Conservation (phyloP, 2,329 filamentous ascomycete genomes). For the Pezicula radicicola region DNA sequence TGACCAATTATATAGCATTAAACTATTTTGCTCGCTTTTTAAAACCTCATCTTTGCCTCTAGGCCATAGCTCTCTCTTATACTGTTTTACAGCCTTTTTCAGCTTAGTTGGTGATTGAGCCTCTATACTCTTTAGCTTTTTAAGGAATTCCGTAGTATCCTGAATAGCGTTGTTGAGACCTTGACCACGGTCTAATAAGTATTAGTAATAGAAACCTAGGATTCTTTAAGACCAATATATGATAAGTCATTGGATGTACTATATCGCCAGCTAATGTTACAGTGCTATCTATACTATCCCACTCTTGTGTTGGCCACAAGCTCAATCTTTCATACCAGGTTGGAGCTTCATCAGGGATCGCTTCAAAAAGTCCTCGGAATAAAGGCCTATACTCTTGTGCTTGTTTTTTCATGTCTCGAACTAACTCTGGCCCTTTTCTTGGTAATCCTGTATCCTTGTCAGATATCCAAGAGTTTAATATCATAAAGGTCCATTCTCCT, state of each 20-base stretch:
- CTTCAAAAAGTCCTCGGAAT: background rate
- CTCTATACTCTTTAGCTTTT: background rate
- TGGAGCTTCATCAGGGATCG: background rate
- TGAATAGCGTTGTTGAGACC: background rate
- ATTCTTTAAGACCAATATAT: too few relatives aligned
- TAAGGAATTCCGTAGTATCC: background rate
- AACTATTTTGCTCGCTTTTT: background rate
- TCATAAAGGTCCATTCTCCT: too few relatives aligned
- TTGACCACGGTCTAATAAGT: background rate
- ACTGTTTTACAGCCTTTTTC: background rate
- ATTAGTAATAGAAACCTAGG: too few relatives aligned
- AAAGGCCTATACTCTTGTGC: background rate
- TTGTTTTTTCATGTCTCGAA: background rate
- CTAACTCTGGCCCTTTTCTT: background rate
- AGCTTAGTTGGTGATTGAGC: background rate
- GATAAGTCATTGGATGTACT: background rate
- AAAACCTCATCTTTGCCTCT: background rate
- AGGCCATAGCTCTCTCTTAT: background rate
- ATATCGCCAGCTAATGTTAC: background rate
- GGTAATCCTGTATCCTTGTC: background rate
- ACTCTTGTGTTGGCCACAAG: background rate
- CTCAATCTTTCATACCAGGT: background rate
- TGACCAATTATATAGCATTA: background rate
- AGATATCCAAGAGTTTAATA: too few relatives aligned
- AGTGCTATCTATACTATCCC: background rate